Conservation (phyloP, 2,329 filamentous ascomycete genomes). For the Cladosporium sp. region DNA sequence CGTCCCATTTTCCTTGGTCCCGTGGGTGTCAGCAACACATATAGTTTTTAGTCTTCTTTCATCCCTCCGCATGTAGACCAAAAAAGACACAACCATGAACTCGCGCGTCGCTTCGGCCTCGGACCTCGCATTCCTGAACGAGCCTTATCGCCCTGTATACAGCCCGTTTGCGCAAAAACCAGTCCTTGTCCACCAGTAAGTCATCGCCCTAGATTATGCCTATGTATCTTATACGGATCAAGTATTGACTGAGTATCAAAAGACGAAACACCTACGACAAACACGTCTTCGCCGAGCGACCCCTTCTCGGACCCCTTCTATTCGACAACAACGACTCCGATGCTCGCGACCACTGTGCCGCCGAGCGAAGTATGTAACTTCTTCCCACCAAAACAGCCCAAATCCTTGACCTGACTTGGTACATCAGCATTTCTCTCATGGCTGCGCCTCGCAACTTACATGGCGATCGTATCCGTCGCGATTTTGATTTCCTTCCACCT, state of each 20-base stretch:
- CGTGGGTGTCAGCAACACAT: no score
- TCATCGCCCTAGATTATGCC: not conserved
- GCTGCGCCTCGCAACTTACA: constrained; percentile 82
- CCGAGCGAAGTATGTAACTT: constrained; percentile 60
- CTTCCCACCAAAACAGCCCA: not conserved
- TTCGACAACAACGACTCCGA: constrained; percentile 72
- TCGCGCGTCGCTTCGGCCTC: constrained; percentile 10
- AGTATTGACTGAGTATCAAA: not conserved
- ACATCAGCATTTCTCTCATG: constrained; percentile 72
- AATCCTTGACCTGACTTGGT: not conserved
- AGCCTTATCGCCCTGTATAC: constrained; percentile 48
- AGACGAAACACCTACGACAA: constrained; percentile 39
- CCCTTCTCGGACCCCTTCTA: constrained; percentile 61
- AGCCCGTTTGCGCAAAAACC: constrained; percentile 46
- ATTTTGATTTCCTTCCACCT: constrained; percentile 93
- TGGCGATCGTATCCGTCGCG: constrained; percentile 82
- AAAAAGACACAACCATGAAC: not conserved
- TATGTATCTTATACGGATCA: not conserved
- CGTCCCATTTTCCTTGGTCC: no score
- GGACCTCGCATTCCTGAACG: constrained; percentile 26
- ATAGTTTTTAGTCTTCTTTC: no score
- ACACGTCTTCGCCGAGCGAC: constrained; percentile 54
- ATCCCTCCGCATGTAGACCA: no score
- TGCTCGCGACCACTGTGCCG: constrained; percentile 72
- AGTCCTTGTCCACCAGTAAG: constrained; percentile 45